Evolutionary conservation across 345 rosid species (phyloP), one percentile per base, ranked within the genome.

Genomic region (Eucalyptus marginata): DNA sequence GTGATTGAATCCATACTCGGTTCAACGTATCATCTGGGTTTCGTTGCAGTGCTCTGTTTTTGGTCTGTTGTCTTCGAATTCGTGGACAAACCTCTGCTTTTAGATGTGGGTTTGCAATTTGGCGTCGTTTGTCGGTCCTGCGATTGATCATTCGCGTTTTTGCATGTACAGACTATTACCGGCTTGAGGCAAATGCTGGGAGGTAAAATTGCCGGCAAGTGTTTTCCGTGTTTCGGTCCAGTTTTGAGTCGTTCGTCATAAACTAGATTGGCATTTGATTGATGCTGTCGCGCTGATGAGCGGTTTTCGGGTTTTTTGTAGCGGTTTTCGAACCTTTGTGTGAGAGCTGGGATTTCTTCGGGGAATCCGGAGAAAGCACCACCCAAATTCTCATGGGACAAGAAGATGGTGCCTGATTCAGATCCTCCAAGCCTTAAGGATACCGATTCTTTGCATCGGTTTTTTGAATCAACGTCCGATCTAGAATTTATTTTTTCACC

Each of bases 321-420:
- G 89, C 90, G 92, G 90, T 87, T 59, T 85, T 88, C 83, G 25
- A 91, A 90, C 22, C 84, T 90, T 31, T 62, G 89, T 66, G 89
- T 91, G 40, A 88, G 80, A 51, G 92, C 92, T 33, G 87, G 87
- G 33, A 84, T 62, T 36, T 88, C 94, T 43, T 62, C 91, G 11
- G 92, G 91, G 11, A 89, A 87, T 56, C 91, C 89, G 58, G 80
- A 88, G 40, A 91, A 90, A 59, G 89, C 88, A 43, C 93, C 94
- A 90, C 89, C 92, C 17, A 92, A 62, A 7, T 89, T 86, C 88
- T 89, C 89, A 40, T 95, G 92, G 91, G 95, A 95, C 86, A 95
- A 89, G 94, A 96, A 93, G 88, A 88, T 92, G 24, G 94, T 95
- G 90, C 99, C 99, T 56, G 92, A 96, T 91, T 94, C 99, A 18